Base-by-base conservation (phyloP, 1,284 basidiomycete genomes). In the Cutaneotrichosporon sp. region DNA sequence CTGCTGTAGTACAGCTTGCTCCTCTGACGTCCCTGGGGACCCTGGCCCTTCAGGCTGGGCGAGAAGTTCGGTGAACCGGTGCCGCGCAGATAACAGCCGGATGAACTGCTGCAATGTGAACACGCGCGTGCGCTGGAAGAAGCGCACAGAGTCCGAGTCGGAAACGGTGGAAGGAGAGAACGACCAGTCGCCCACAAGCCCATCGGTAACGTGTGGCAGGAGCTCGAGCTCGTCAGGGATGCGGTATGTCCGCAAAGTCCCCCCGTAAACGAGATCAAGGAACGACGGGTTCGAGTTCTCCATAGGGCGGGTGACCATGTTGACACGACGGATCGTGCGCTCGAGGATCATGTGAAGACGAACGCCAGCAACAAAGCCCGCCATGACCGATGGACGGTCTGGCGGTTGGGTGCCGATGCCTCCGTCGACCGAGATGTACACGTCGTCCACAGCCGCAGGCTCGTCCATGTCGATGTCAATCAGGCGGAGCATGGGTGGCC, bases 261-360 rank as follows among this genome's bases (percentile, higher is more conserved):
- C 58, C 0, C 64, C 65, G 6, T 66, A 68, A 7, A 67, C 69
- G 13, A 73, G 65, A 26, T 66, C 65, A 34, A 68, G 59, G 51
- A 71, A 71, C 4, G 66, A 58, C 22, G 55, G 56, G 52, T 50
- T 61, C 4, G 46, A 18, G 14, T 58, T 62, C 50, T 67, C 67
- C 13, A 31, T 40, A 3, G 67, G 63, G 6, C 65, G 58, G 13
- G 53, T 51, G n/a, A 70, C 61, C 6, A 60, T 69, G 61, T 71
- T 73, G 53, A 75, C 70, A 10, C 70, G 65, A 11, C 65, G 70
- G 42, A 70, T 67, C 1, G 69, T 70, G 51, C 69, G 65, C 51
- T 75, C 73, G 30, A 75, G 55, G 30, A 75, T 66, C 70, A 72
- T 69, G 69, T 75, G 73, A 14, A 75, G 61, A 6, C 73, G 69